phyloP scores from a whole-genome alignment of 495 filamentous ascomycete species.

The Trypethelium eluteriae region DNA sequence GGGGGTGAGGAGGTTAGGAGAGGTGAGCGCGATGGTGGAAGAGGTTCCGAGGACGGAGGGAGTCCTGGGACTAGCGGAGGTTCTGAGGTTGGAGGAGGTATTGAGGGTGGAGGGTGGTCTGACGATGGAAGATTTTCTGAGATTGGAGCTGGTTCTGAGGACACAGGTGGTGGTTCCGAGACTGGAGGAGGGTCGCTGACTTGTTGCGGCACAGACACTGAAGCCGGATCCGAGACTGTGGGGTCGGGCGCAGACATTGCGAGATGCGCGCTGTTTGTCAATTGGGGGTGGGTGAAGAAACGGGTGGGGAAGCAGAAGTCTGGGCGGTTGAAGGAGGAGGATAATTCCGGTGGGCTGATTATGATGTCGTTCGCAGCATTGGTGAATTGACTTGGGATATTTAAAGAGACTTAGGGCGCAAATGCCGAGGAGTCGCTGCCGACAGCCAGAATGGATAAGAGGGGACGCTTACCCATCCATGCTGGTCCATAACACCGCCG shows the following conservation, averaged over 20 bases:
- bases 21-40: neutral
- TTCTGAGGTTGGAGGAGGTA: neutral
- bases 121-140: neutral
- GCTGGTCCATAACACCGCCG: neutral
- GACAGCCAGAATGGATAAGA: neutral
- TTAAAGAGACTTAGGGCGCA: neutral
- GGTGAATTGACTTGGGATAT: neutral
- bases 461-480: neutral
- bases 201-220: neutral
- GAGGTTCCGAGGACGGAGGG: neutral
- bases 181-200: too few relatives aligned
- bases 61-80: neutral
- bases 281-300: neutral
- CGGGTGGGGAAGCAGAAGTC: neutral
- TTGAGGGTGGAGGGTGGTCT: neutral
- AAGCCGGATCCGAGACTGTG: neutral
- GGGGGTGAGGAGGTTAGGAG: neutral
- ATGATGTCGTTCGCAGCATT: neutral
- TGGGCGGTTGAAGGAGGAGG: neutral
- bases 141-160: neutral
- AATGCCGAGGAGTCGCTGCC: neutral
- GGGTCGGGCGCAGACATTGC: constrained; percentile 1
- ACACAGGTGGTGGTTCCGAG: neutral
- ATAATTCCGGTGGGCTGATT: neutral
- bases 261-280: neutral